Percentiles rank a stretch among this genome's conserved stretches.
Conservation (phyloP, 306 rosid species). For the Glycine latifolia region DNA sequence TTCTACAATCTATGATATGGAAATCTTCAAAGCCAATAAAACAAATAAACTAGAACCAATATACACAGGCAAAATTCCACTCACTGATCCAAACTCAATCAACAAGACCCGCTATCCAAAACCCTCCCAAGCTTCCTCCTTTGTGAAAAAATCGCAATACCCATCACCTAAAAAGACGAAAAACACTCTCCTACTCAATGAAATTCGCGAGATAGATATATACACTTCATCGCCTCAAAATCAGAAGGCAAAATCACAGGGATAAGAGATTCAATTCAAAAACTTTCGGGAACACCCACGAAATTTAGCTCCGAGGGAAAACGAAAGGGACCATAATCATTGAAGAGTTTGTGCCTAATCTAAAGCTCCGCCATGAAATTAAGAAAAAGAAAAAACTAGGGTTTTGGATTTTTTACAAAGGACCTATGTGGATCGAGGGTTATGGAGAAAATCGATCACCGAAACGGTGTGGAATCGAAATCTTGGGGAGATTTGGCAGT, state of each 20-base stretch:
- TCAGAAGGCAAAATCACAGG: constrained; percentile 41
- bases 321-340: constrained; percentile 39
- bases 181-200: constrained; percentile 45
- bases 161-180: constrained; percentile 38
- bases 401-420: constrained; percentile 48
- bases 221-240: constrained; percentile 48
- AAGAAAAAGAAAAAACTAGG: constrained; percentile 48
- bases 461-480: constrained; percentile 21
- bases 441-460: constrained; percentile 32
- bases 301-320: constrained; percentile 44
- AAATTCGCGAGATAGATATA: constrained; percentile 41
- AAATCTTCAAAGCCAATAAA: constrained; percentile 45
- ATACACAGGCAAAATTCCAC: constrained; percentile 47
- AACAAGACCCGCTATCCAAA: constrained; percentile 49
- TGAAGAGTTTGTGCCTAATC: constrained; percentile 59
- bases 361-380: constrained; percentile 47
- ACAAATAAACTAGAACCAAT: constrained; percentile 41
- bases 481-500: constrained; percentile 42
- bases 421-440: constrained; percentile 58
- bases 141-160: constrained; percentile 38
- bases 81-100: constrained; percentile 65
- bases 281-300: constrained; percentile 29
- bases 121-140: constrained; percentile 49
- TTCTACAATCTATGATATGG: constrained; percentile 39
- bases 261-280: constrained; percentile 38